Evolutionary conservation across 257 asterid genomes (phyloP).

Genomic region (Linderniella brevidens): DNA sequence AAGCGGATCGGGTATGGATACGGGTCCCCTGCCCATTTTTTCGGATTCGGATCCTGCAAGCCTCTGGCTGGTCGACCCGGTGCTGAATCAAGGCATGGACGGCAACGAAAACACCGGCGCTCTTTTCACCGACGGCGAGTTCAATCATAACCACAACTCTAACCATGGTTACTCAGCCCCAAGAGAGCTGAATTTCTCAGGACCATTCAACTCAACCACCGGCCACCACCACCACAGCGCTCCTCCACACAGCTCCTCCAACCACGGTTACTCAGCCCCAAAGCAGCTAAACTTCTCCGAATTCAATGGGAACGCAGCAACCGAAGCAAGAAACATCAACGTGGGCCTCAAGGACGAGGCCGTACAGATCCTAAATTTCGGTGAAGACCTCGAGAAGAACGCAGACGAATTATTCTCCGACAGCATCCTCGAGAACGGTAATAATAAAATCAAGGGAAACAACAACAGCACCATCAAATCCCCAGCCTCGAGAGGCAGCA

Average conservation of each 20-base stretch:
- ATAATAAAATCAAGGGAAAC: constrained; percentile 12
- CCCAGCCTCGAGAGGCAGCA: constrained; percentile 31
- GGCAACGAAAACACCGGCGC: no score
- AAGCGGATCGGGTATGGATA: constrained; percentile 11
- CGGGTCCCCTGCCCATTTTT: constrained; percentile 27
- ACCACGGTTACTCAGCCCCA: constrained; percentile 25
- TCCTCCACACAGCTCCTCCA: constrained; percentile 14
- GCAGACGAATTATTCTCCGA: no score
- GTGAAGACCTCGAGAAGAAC: no score
- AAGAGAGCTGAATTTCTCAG: constrained; percentile 27
- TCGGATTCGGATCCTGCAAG: constrained; percentile 47
- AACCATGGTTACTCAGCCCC: no score
- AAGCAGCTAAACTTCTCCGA: constrained; percentile 48
- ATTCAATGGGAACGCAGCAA: constrained; percentile 4
- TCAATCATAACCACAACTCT: no score
- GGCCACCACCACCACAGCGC: no score
- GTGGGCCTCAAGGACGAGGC: no score
- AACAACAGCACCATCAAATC: constrained; percentile 26
- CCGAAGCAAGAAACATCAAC: no score
- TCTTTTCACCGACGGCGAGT: no score
- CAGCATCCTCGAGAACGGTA: constrained; percentile 6
- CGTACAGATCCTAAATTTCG: no score
- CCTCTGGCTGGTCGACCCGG: constrained; percentile 23
- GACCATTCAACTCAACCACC: constrained; percentile 14
- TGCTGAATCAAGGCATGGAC: no score